Percentiles rank a stretch among this genome's conserved stretches.
phyloP scores from a whole-genome alignment of 768 basidiomycete genomes.

The Pleurotus djamor region DNA sequence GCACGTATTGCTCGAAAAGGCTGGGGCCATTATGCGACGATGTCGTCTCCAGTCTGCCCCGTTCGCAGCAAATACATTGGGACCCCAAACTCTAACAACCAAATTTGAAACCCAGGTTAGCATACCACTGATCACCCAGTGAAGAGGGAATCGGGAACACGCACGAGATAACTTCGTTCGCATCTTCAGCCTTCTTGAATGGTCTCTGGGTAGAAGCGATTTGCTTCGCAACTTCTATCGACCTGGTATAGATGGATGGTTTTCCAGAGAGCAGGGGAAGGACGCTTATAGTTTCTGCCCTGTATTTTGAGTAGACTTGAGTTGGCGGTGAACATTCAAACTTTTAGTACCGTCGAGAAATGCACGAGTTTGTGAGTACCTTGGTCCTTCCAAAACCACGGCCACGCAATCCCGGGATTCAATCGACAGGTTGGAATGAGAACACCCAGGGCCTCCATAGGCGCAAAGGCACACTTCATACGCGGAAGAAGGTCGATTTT shows the following conservation, averaged over 20 bases:
- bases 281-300: slow-evolving; percentile 35
- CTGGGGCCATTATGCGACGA: slow-evolving; percentile 25
- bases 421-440: slow-evolving; percentile 37
- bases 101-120: not conserved
- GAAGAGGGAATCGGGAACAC: slow-evolving; percentile 10
- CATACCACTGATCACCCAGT: not conserved
- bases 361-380: no score
- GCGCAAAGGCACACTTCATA: slow-evolving; percentile 9
- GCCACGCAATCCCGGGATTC: slow-evolving; percentile 34
- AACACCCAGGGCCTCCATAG: slow-evolving; percentile 30
- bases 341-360: slow-evolving; percentile 15
- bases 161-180: slow-evolving; percentile 28
- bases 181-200: slow-evolving; percentile 35
- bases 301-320: slow-evolving; percentile 11
- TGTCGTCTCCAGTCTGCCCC: slow-evolving; percentile 29
- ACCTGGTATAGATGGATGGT: slow-evolving; percentile 38
- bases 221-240: slow-evolving; percentile 45
- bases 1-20: slow-evolving; percentile 23
- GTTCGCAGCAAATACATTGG: slow-evolving; percentile 22
- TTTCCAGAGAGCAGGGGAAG: slow-evolving; percentile 34
- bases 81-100: slow-evolving; percentile 20
- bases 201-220: slow-evolving; percentile 32
- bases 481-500: not conserved
- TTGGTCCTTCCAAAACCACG: slow-evolving; percentile 32
- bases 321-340: not conserved